These are phyloP conservation scores for Dactylellina sp. DNA, from an alignment of 2,329 filamentous ascomycete genomes.

Conservation along the genomic window DNA sequence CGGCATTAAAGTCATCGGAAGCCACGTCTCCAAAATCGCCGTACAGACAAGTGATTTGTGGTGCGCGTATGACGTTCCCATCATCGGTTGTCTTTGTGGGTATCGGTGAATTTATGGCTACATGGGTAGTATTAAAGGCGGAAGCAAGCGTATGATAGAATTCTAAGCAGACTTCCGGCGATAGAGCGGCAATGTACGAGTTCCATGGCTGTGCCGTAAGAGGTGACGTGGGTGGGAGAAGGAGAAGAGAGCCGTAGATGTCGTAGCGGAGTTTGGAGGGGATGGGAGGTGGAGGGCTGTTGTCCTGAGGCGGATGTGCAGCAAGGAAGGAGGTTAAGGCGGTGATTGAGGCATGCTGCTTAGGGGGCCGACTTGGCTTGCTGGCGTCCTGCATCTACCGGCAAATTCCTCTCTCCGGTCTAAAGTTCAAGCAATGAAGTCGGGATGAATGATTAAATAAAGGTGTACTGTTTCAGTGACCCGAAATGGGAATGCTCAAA, in stretches of 20 bases:
- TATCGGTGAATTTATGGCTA: conserved; percentile 72
- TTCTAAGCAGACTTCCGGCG: conserved; percentile 60
- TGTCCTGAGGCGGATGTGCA: conserved; percentile 10
- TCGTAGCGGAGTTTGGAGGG: conserved; percentile 65
- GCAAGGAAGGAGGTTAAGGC: conserved; percentile 30
- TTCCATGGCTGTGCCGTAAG: conserved; percentile 63
- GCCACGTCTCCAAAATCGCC: conserved; percentile 76
- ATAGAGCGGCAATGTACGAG: conserved; percentile 59
- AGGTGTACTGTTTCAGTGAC: no score
- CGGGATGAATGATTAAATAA: not conserved
- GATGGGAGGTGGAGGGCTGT: conserved; percentile 17
- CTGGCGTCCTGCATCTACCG: not conserved
- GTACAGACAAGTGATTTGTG: conserved; percentile 76
- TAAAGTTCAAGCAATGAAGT: not conserved
- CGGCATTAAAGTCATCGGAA: conserved; percentile 71
- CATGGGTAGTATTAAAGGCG: conserved; percentile 68
- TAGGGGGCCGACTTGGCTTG: conserved; percentile 19
- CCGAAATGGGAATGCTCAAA: no score
- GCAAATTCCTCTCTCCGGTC: not conserved
- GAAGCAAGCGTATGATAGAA: conserved; percentile 65
- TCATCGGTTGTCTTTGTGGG: conserved; percentile 62
- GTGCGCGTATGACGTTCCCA: conserved; percentile 80
- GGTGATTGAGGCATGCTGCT: conserved; percentile 27
- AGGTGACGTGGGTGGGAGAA: conserved; percentile 68
- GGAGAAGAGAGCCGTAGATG: conserved; percentile 70